These are phyloP conservation scores for Begonia masoniana DNA, from an alignment of 306 rosid genomes.

Conservation along the genomic window DNA sequence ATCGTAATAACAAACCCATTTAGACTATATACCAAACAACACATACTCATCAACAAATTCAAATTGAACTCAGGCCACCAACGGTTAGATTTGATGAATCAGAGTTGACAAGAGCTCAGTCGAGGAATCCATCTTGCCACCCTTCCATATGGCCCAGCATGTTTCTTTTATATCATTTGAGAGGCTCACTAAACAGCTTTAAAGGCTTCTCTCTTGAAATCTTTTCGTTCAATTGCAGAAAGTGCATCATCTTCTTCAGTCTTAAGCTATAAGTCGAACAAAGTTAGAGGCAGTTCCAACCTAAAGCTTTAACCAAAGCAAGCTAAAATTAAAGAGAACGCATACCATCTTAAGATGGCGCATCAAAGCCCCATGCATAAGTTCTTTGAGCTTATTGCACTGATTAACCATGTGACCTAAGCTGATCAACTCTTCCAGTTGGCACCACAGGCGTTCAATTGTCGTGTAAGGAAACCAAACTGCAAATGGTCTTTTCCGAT, in stretches of 20 bases:
- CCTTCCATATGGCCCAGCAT: too few species aligned
- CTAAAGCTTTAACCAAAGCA: background rate
- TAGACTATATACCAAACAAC: too few species aligned
- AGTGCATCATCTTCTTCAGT: slow-evolving; percentile 5
- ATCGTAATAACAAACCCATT: too few species aligned
- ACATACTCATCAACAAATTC: too few species aligned
- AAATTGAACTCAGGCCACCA: too few species aligned
- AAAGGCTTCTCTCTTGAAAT: too few species aligned
- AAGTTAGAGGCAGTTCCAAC: background rate
- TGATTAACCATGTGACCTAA: slow-evolving; percentile 80
- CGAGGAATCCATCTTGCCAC: too few species aligned
- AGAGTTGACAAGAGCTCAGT: too few species aligned
- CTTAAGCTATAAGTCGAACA: slow-evolving; percentile 2
- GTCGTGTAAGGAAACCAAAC: slow-evolving; percentile 85
- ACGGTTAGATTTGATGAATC: too few species aligned
- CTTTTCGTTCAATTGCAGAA: background rate
- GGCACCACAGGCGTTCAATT: slow-evolving; percentile 54
- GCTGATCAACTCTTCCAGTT: slow-evolving; percentile 53
- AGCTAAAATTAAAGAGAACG: background rate
- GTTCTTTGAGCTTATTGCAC: slow-evolving; percentile 54
- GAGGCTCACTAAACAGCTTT: too few species aligned
- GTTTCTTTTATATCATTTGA: too few species aligned
- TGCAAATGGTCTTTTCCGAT: slow-evolving; percentile 65
- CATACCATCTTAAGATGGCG: slow-evolving; percentile 60
- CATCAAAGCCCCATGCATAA: slow-evolving; percentile 48